Base-by-base conservation (phyloP, 495 filamentous ascomycete genomes). In the Aspergillus biplanus region DNA sequence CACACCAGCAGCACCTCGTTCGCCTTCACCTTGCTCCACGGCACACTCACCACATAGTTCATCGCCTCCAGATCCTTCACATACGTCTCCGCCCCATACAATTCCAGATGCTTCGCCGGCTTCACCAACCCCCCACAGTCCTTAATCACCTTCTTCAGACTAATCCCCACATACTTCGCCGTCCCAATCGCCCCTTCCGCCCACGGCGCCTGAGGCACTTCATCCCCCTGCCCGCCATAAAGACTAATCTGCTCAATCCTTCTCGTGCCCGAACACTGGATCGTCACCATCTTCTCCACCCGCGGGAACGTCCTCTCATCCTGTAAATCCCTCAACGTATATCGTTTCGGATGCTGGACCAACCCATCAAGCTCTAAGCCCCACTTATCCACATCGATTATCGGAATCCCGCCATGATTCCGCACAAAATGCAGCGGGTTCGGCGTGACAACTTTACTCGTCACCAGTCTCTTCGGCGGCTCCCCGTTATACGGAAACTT, bases 401-500 rank as follows among this genome's bases (percentile, higher is more conserved):
- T 66, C 2, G 88, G 88, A 46, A 91, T 85, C 0, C 85, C 84
- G 16, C 87, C 87, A 59, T 90, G 88, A 60, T 90, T 91, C 18
- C 88, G 83, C 0, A 91, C 85, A 62, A 89, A 90, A 64, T 85
- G 82, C 7, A 87, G 77, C 6, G 77, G 57, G 54, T 89, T 90
- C 0, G 80, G 78, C 0, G 87, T 90, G 64, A 91, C 77, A 3
- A 75, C 71, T n/a, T 83, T 74, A 18, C 74, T 69, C 0, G 81
- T 82, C 5, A 82, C 72, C 2, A 81, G 74, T 56, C 64, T 73
- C 49, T 82, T 79, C 0, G 85, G 86, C 0, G 87, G 82, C 62
- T 91, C 88, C 7, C 87, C 88, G 48, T 90, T 90, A 74, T 90
- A 90, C 0, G 87, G 88, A 62, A 90, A 91, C 64, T 89, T 82